These are phyloP conservation scores for Trichophaea hybrida DNA, from an alignment of 2,329 filamentous ascomycete genomes.

Conservation along the genomic window DNA sequence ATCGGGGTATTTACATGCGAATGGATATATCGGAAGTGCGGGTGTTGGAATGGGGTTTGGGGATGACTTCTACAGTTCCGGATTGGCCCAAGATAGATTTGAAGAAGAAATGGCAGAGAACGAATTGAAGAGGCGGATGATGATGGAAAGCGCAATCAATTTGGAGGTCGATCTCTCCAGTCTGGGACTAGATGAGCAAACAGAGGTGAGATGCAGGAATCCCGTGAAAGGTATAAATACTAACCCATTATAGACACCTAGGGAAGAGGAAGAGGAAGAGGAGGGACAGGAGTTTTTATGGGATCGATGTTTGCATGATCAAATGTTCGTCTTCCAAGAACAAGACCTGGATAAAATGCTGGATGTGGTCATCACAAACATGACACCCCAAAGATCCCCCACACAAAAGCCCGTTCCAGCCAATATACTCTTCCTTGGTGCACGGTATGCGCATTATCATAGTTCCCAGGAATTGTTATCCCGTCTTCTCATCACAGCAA, in stretches of 20 bases:
- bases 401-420: conserved; percentile 97
- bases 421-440: conserved; percentile 91
- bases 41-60: conserved; percentile 56
- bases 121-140: conserved; percentile 89
- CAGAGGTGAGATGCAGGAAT: conserved; percentile 49
- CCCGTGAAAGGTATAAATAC: conserved; percentile 2
- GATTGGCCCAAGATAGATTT: conserved; percentile 82
- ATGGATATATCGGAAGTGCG: conserved; percentile 64
- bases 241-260: conserved; percentile 23
- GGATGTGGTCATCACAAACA: conserved; percentile 91
- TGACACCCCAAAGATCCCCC: conserved; percentile 89
- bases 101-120: conserved; percentile 96
- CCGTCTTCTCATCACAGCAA: conserved; percentile 67
- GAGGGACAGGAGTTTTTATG: conserved; percentile 92
- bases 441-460: conserved; percentile 93
- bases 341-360: conserved; percentile 81
- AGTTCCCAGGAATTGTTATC: conserved; percentile 71
- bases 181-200: conserved; percentile 86
- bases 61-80: conserved; percentile 86
- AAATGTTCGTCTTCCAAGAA: conserved; percentile 99
- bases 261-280: conserved; percentile 66
- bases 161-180: conserved; percentile 93
- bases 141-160: conserved; percentile 97
- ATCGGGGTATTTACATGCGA: conserved; percentile 86
- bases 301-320: conserved; percentile 85